Evolutionary conservation across 2,329 filamentous ascomycete species (phyloP), one percentile per base, ranked within the genome.

Genomic region (Diaporthe sp.): DNA sequence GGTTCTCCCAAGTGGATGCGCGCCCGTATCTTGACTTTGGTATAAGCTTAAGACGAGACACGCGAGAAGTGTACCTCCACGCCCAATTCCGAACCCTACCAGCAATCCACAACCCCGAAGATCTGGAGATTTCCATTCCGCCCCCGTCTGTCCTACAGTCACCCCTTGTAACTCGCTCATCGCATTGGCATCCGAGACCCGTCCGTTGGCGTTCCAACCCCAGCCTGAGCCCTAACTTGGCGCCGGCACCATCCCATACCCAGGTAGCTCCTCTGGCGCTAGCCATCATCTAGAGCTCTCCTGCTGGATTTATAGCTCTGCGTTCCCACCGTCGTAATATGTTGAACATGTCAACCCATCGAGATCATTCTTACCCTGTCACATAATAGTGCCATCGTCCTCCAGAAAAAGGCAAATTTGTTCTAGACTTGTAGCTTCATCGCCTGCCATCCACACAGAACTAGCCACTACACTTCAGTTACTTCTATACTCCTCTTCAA

Each of bases 401-500:
- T 37, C 15, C 22, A 7, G 0, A 34, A 61, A 31, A 22, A 51
- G 28, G 8, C 20, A 53, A 34, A 42, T 63, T n/a, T 39, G 34
- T 44, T 39, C n/a, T 17, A 65, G 9, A 20, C 58, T 20, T 10
- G 10, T 44, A 37, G 8, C 22, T 60, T 25, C 44, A 37, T 31
- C n/a, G 13, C 20, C 37, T 37, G 8, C 31, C 31, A 22, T 39
- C 17, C 44, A 55, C n/a, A 22, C 61, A 68, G 10, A 37, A 10
- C 25, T 39, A 68, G 7, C 7, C 22, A 39, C 2, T 20, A 7
- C 42, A 34, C 25, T 31, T 17, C 7, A 7, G 4, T 39, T 17
- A 9, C 3, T 31, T 13, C 8, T 7, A 22, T 28, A 31, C 31
- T 39, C 6, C 25, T 42, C 17, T 25, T 53, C 76, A 85, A 72